Conservation (phyloP, 2,329 filamentous ascomycete species). For the Nannizziopsis barbatae region DNA sequence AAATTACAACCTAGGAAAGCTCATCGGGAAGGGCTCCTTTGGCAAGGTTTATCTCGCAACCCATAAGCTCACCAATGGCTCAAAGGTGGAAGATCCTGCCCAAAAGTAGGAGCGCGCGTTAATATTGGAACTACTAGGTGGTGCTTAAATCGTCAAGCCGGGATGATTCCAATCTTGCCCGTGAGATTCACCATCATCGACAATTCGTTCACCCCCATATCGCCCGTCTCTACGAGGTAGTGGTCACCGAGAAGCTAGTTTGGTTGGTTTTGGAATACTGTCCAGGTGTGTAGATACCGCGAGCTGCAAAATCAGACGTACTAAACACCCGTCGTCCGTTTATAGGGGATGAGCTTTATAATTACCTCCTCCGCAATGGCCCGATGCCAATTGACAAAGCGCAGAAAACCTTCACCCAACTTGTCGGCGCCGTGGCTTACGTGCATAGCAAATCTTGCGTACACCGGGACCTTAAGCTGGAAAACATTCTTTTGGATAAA, state of each 20-base stretch:
- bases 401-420: conserved; percentile 89
- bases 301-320: conserved; percentile 5
- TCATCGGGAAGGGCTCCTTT: conserved; percentile 97
- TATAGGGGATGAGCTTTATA: conserved; percentile 87
- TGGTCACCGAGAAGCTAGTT: conserved; percentile 87
- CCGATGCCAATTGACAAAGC: conserved; percentile 74
- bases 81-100: conserved; percentile 54
- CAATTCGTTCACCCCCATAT: conserved; percentile 98
- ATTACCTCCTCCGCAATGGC: conserved; percentile 81
- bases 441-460: conserved; percentile 93
- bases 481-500: conserved; percentile 93
- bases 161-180: conserved; percentile 85
- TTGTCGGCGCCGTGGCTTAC: conserved; percentile 88
- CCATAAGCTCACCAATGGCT: conserved; percentile 97
- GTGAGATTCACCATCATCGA: conserved; percentile 96
- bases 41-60: conserved; percentile 94
- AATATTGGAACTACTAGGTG: conserved; percentile 47
- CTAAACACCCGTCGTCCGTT: background rate
- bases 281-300: conserved; percentile 49
- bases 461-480: conserved; percentile 90
- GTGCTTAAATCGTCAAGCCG: conserved; percentile 98
- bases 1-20: conserved; percentile 80
- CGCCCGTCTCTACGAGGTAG: conserved; percentile 90
- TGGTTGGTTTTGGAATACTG: conserved; percentile 98
- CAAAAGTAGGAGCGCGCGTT: background rate